These are phyloP conservation scores for Plantago ovata DNA, from an alignment of 257 asterid genomes.

Conservation along the genomic window DNA sequence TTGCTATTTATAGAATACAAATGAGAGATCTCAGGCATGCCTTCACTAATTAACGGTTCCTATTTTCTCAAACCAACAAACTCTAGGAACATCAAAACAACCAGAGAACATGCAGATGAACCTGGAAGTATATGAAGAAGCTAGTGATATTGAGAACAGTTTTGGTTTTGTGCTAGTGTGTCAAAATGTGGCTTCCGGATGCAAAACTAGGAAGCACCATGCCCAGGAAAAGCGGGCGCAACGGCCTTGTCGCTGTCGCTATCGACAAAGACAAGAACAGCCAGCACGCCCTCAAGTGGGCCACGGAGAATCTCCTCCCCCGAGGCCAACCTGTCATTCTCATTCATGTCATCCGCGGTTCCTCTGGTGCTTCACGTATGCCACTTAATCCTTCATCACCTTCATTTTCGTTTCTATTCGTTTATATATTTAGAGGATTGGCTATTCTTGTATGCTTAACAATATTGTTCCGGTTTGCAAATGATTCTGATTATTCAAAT, in stretches of 20 bases:
- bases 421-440: neutral
- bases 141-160: neutral
- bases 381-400: too few relatives aligned
- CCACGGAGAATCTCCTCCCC: constrained; percentile 56
- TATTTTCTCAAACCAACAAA: constrained; percentile 20
- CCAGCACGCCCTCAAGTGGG: constrained; percentile 84
- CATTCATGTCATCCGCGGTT: constrained; percentile 56
- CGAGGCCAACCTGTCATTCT: constrained; percentile 78
- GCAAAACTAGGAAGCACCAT: constrained; percentile 15
- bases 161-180: constrained; percentile 3
- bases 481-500: too few relatives aligned
- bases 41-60: constrained; percentile 24
- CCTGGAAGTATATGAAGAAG: neutral
- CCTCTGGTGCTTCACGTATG: constrained; percentile 31
- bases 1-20: constrained; percentile 11
- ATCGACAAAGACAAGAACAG: constrained; percentile 81
- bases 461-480: too few relatives aligned
- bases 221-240: constrained; percentile 33
- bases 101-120: neutral
- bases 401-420: neutral
- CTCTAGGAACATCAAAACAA: constrained; percentile 10
- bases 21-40: constrained; percentile 32
- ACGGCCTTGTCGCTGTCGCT: constrained; percentile 83
- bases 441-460: neutral
- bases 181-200: constrained; percentile 56